Evolutionary conservation across 768 basidiomycete species (phyloP), one percentile per base, ranked within the genome.

Genomic region (Psilocybe tampanensis): DNA sequence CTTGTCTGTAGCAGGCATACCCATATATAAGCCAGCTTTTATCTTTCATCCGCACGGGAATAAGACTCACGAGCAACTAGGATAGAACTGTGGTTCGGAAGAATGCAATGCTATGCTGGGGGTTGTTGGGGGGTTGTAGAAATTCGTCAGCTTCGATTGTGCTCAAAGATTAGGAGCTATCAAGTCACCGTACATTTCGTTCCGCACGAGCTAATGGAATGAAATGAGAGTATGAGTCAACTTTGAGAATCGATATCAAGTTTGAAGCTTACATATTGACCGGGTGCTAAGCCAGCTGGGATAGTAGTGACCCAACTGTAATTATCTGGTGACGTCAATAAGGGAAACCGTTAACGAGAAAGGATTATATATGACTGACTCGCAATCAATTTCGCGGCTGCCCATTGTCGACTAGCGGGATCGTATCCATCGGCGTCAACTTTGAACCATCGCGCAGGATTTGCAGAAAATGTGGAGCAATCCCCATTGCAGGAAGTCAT

Each of bases 401-500:
- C 79, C 76, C 80, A 81, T 56, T 72, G 64, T 43, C 68, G 67
- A 21, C 56, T 71, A 19, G 68, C 58, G 26, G 72, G 60, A 58
- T 76, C 71, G 61, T 79, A 80, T 43, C 81, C 80, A 26, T 60
- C 71, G 12, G 76, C 76, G 63, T 81, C 78, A 51, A 82, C 54
- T 63, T 81, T 82, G 72, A 81, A 81, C 80, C 79, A 81, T 52
- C 68, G 66, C 17, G 76, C 78, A 42, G 66, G 60, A 53, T 72
- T 71, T 33, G 76, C 74, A 19, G 61, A 58, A 58, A 78, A 76
- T 2, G 60, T 68, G 8, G 74, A 64, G 54, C 80, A 82, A 52
- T 76, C 73, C 21, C 75, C 78, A 52, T 72, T 71, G 66, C 81
- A 82, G 12, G 76, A 76, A 24, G 79, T 69, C 80, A 82, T 82